Percentiles rank a stretch among this genome's conserved stretches.
Conservation (phyloP, 2,329 filamentous ascomycete genomes). For the Hypoxylon sp. region DNA sequence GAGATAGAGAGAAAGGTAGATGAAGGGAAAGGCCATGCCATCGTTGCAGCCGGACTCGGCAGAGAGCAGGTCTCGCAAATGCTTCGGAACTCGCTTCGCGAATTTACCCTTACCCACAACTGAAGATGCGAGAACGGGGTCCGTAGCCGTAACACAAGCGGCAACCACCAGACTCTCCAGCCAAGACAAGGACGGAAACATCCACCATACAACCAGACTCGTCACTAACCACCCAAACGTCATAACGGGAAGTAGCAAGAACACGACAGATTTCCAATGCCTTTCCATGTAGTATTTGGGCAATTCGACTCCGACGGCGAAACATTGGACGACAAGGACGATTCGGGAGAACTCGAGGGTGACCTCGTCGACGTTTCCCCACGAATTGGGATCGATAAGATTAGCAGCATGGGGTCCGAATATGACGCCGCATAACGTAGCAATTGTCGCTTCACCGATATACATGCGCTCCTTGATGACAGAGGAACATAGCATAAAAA, state of each 20-base stretch:
- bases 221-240: slow-evolving; percentile 94
- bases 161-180: slow-evolving; percentile 88
- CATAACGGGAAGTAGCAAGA: slow-evolving; percentile 95
- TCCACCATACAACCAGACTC: slow-evolving; percentile 94
- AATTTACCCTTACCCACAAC: slow-evolving; percentile 99
- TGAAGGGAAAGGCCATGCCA: slow-evolving; percentile 98
- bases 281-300: slow-evolving; percentile 97
- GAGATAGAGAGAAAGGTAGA: slow-evolving; percentile 92
- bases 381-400: slow-evolving; percentile 78
- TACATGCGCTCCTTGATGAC: slow-evolving; percentile 99
- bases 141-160: slow-evolving; percentile 96
- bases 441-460: slow-evolving; percentile 97
- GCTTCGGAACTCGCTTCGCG: slow-evolving; percentile 95
- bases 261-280: slow-evolving; percentile 92
- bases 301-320: slow-evolving; percentile 90
- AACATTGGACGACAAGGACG: slow-evolving; percentile 91
- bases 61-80: slow-evolving; percentile 93
- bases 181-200: slow-evolving; percentile 83
- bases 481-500: slow-evolving; percentile 98
- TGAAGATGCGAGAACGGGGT: slow-evolving; percentile 95
- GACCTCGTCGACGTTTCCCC: slow-evolving; percentile 87
- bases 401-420: slow-evolving; percentile 88
- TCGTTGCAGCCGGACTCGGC: slow-evolving; percentile 99
- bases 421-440: slow-evolving; percentile 87
- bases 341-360: slow-evolving; percentile 91